Evolutionary conservation across 306 rosid species (phyloP), one percentile per base, ranked within the genome.

Genomic region (Lupinus albus): DNA sequence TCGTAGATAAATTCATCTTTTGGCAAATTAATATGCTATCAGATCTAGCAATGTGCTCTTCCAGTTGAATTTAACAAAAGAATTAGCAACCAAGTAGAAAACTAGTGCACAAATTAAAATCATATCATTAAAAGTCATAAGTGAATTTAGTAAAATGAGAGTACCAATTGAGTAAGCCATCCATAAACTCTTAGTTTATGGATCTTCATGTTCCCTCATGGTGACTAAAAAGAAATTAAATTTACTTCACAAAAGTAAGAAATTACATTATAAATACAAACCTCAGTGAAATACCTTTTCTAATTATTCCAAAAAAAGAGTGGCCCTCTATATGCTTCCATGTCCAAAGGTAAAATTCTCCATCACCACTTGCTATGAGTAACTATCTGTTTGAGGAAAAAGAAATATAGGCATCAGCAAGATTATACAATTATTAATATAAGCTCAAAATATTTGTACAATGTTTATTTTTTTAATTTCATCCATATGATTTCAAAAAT

Each of bases 321-420:
- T 47, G 67, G 11, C 0, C 10, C 47, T 61, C 45, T 76, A 67
- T 72, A 56, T 76, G 78, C 71, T 67, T 58, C 52, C 79, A 72
- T 63, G 76, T 76, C 76, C 76, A 67, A 63, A 72, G 42, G 51
- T 68, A 67, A 72, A 81, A 56, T 57, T 67, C 73, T 81, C 60
- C 73, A 41, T 70, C 79, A 67, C 14, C 61, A 8, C 74, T 56
- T 50, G 79, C 79, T 76, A 81, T 58, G 81, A 81, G 74, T 68
- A 81, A 72, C 82, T 76, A 30, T 77, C 85, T 77, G 82, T 56
- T 14, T 18, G 13, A 11, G 41, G 7, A 0, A 61, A 51, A 41
- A 48, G 16, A 44, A 17, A 25, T 52, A 33, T 15, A 52, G 6
- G 41, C 59, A 55, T 18, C 2, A 56, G 10, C 46, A 50, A 65